These are phyloP conservation scores for Beauveria caledonica DNA, from an alignment of 2,329 filamentous ascomycete species.

Conservation along the genomic window DNA sequence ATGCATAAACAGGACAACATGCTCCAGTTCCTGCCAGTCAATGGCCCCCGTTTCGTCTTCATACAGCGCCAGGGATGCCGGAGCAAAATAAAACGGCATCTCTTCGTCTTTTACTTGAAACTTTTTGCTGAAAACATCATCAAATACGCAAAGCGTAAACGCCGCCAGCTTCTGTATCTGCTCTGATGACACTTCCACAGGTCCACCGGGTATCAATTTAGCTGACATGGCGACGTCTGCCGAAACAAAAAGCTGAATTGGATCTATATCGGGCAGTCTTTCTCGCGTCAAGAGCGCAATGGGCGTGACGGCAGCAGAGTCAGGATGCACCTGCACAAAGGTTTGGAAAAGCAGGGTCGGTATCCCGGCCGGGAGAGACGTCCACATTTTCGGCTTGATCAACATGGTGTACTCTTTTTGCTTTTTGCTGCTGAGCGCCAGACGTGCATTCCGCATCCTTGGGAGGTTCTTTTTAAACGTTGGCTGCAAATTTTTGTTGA, in stretches of 20 bases:
- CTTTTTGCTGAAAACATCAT: slow-evolving; percentile 81
- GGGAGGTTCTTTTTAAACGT: slow-evolving; percentile 64
- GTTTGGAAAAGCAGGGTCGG: slow-evolving; percentile 48
- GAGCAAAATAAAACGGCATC: slow-evolving; percentile 79
- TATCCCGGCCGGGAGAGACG: slow-evolving; percentile 25
- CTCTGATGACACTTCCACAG: slow-evolving; percentile 35
- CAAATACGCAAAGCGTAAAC: slow-evolving; percentile 71
- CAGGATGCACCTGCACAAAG: neutral
- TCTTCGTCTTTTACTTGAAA: slow-evolving; percentile 57
- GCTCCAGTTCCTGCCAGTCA: slow-evolving; percentile 38
- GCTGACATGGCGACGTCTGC: neutral
- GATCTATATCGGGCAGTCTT: neutral
- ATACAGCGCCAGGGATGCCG: slow-evolving; percentile 30
- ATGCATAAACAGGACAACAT: neutral
- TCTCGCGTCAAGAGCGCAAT: neutral
- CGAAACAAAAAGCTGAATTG: neutral
- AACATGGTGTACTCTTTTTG: slow-evolving; percentile 67
- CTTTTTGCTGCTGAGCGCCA: slow-evolving; percentile 76
- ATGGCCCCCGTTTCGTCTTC: neutral
- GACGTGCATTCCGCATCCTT: slow-evolving; percentile 74
- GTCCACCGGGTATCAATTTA: slow-evolving; percentile 21
- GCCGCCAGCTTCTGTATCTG: slow-evolving; percentile 49
- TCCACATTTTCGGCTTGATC: slow-evolving; percentile 72
- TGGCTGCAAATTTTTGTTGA: slow-evolving; percentile 70
- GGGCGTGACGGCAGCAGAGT: neutral